phyloP scores from a whole-genome alignment of 441 rosid genomes.

The Manihot esculenta region DNA sequence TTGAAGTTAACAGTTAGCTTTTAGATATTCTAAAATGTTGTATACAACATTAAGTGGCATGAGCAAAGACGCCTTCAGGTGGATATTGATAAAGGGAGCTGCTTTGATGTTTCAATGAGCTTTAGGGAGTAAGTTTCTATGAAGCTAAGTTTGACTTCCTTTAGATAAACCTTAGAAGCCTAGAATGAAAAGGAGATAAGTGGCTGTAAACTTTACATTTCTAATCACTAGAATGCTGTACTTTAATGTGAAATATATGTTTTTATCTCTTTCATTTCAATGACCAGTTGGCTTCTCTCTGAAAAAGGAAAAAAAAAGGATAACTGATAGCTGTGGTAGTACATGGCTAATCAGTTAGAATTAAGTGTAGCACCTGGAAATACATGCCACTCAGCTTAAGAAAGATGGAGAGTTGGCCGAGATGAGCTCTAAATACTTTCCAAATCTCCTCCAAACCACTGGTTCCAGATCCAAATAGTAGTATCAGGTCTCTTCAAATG shows the following conservation, averaged over 20 bases:
- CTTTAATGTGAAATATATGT: not conserved
- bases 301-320: not conserved
- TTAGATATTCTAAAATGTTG: not conserved
- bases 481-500: constrained; percentile 3
- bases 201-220: not conserved
- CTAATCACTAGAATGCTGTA: not conserved
- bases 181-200: not conserved
- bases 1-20: not conserved
- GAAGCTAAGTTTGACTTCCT: not conserved
- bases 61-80: not conserved
- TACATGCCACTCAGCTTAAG: too few relatives aligned
- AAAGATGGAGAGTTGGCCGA: too few relatives aligned
- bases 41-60: not conserved
- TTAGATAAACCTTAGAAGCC: not conserved
- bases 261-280: not conserved
- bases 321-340: not conserved
- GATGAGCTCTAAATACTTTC: too few relatives aligned
- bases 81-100: not conserved
- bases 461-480: too few relatives aligned
- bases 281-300: not conserved
- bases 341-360: not conserved
- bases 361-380: too few relatives aligned
- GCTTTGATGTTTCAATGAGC: not conserved
- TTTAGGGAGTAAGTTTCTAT: not conserved
- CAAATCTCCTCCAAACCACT: too few relatives aligned